These are phyloP conservation scores for Coniochaeta prunicola DNA, from an alignment of 2,329 filamentous ascomycete species.

Conservation along the genomic window DNA sequence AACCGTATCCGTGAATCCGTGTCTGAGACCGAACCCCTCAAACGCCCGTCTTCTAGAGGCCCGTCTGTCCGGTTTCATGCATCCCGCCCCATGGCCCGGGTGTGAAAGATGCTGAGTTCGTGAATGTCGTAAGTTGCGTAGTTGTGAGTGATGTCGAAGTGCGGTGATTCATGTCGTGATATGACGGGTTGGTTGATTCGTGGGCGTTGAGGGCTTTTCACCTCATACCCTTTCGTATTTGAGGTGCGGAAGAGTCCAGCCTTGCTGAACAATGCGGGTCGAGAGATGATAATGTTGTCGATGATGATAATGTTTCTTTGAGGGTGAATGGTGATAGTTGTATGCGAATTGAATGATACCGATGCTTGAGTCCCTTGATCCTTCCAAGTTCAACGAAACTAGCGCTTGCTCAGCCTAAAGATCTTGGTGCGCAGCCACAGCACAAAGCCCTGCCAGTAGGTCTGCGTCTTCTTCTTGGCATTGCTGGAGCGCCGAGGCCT, in stretches of 20 bases:
- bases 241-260: not conserved
- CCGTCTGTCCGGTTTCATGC: not conserved
- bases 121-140: not conserved
- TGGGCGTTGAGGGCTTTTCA: not conserved
- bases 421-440: constrained; percentile 57
- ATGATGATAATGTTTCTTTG: not conserved
- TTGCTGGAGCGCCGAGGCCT: constrained; percentile 33
- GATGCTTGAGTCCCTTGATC: not conserved
- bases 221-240: not conserved
- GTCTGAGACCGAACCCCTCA: not conserved
- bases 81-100: not conserved
- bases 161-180: not conserved
- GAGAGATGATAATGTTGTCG: not conserved
- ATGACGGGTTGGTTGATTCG: not conserved
- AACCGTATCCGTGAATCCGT: not conserved
- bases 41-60: not conserved
- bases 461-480: constrained; percentile 53
- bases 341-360: not conserved
- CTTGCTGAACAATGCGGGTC: not conserved
- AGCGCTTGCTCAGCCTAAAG: not conserved
- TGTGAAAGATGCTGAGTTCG: not conserved
- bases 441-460: constrained; percentile 56
- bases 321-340: not conserved
- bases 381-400: not conserved
- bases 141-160: not conserved